Percentiles rank a stretch among this genome's conserved stretches.
Conservation (phyloP, 2,329 filamentous ascomycete genomes). For the Fusarium hainanense region DNA sequence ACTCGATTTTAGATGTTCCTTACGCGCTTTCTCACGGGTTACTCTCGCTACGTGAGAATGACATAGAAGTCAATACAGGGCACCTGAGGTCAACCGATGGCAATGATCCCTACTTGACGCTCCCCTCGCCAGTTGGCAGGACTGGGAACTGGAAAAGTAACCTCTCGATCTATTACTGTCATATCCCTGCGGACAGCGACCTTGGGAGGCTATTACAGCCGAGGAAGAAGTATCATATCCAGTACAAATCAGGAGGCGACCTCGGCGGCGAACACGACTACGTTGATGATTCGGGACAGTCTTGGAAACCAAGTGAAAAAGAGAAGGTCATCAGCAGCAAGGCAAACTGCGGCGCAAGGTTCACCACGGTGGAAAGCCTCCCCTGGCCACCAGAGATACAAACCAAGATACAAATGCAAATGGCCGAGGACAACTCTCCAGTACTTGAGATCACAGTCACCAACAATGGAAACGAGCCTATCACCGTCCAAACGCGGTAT, state of each 20-base stretch:
- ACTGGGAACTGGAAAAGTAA: not conserved
- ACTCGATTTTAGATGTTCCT: not conserved
- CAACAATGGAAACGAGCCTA: not conserved
- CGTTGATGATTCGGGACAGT: not conserved
- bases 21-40: not conserved
- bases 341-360: not conserved
- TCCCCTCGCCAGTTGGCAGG: not conserved
- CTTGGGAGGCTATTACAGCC: not conserved
- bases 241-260: not conserved
- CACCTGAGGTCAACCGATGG: not conserved
- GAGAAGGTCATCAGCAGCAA: not conserved
- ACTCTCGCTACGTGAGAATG: not conserved
- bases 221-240: not conserved
- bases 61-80: not conserved
- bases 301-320: fast-evolving
- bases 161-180: not conserved
- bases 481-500: not conserved
- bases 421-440: not conserved
- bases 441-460: not conserved
- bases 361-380: fast-evolving
- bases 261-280: not conserved
- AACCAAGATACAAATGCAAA: not conserved
- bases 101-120: not conserved
- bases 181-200: not conserved
- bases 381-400: not conserved